Conservation (phyloP, 2,329 filamentous ascomycete species). For the Sarocladium strictum region DNA sequence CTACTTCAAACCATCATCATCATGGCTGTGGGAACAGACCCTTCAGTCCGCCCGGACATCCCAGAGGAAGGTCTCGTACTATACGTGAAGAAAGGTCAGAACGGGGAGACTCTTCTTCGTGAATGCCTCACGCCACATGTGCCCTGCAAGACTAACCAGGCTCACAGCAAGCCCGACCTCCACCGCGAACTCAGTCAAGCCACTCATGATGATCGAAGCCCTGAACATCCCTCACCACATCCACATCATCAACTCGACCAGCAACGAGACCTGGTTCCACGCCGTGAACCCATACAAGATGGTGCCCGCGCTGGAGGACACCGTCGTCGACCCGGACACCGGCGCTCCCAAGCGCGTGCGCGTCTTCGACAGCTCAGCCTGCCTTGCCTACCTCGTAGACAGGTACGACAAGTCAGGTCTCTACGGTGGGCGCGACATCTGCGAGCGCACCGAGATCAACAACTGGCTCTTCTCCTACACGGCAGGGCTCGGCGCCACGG, state of each 20-base stretch:
- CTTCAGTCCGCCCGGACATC: neutral
- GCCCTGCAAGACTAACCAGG: too few relatives aligned
- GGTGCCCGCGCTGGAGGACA: neutral
- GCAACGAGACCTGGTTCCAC: neutral
- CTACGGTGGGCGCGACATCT: neutral
- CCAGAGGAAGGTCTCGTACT: slow-evolving; percentile 1
- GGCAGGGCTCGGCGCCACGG: slow-evolving; percentile 10
- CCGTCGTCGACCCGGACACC: neutral
- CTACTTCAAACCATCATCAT: too few relatives aligned
- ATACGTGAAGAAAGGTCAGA: slow-evolving; percentile 8
- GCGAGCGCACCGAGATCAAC: slow-evolving; percentile 7
- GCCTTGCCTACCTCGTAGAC: slow-evolving; percentile 6
- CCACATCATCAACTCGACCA: neutral
- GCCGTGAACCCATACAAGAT: neutral
- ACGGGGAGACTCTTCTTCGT: too few relatives aligned
- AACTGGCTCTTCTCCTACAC: slow-evolving; percentile 10
- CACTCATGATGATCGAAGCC: neutral
- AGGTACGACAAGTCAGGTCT: slow-evolving; percentile 8
- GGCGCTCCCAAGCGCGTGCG: slow-evolving; percentile 1
- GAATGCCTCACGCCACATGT: too few relatives aligned
- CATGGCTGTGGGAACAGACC: neutral
- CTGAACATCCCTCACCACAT: neutral
- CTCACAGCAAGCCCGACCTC: neutral
- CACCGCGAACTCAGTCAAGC: neutral
- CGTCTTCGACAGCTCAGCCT: slow-evolving; percentile 10